These are phyloP conservation scores for Phytopythium sindhum DNA, from an alignment of 352 stramenopile genomes.

Conservation along the genomic window DNA sequence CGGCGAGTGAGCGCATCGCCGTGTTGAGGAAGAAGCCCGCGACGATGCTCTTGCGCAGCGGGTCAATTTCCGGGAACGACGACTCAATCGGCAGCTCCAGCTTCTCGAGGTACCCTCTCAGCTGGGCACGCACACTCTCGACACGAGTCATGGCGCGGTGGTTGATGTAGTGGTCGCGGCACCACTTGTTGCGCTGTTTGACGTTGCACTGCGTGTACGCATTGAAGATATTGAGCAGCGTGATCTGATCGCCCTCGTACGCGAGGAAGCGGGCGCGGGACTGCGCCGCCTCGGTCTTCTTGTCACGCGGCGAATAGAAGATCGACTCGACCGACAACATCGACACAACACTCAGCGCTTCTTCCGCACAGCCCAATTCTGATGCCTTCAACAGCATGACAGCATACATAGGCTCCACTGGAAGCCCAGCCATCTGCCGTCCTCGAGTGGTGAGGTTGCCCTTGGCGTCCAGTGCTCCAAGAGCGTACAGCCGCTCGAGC, in stretches of 20 bases:
- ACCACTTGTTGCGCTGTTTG: constrained; percentile 87
- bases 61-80: constrained; percentile 72
- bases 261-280: constrained; percentile 75
- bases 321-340: constrained; percentile 91
- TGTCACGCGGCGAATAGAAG: constrained; percentile 84
- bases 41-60: constrained; percentile 85
- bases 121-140: constrained; percentile 75
- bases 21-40: constrained; percentile 88
- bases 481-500: constrained; percentile 80
- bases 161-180: constrained; percentile 86
- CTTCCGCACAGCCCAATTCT: constrained; percentile 74
- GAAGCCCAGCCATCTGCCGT: constrained; percentile 81
- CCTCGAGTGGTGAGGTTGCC: constrained; percentile 69
- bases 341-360: constrained; percentile 82
- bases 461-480: constrained; percentile 60
- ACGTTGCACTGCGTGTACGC: constrained; percentile 60
- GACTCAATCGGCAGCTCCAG: constrained; percentile 65
- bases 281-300: constrained; percentile 79
- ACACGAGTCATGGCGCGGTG: constrained; percentile 78
- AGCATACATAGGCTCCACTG: constrained; percentile 87
- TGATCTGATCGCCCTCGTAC: constrained; percentile 86
- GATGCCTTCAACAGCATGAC: constrained; percentile 85
- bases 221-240: constrained; percentile 80
- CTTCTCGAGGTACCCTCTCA: constrained; percentile 71
- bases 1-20: constrained; percentile 77